These are phyloP conservation scores for Cercospora berteroae DNA, from an alignment of 2,329 filamentous ascomycete genomes.

Conservation along the genomic window DNA sequence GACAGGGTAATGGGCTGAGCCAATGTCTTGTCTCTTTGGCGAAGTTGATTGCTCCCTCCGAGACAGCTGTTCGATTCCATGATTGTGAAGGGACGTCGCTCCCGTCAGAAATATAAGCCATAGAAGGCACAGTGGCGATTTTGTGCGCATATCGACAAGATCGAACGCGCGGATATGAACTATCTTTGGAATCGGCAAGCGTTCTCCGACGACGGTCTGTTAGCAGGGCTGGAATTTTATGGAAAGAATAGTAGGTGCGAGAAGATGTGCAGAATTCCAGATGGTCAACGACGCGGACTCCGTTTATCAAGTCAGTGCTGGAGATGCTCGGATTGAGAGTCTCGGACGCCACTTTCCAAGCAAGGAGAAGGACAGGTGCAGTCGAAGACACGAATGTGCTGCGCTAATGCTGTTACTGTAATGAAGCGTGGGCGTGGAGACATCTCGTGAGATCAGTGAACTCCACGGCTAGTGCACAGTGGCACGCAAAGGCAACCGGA, in stretches of 20 bases:
- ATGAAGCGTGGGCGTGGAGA: not conserved
- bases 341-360: not conserved
- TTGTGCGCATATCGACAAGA: not conserved
- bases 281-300: not conserved
- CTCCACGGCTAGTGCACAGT: not conserved
- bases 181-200: not conserved
- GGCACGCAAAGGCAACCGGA: not conserved
- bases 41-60: not conserved
- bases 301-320: not conserved
- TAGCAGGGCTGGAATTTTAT: not conserved
- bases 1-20: conserved; percentile 26
- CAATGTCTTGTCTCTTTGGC: conserved; percentile 21
- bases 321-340: not conserved
- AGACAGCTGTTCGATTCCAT: conserved; percentile 22
- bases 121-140: not conserved
- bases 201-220: not conserved
- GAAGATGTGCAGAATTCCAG: not conserved
- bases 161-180: not conserved
- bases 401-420: not conserved
- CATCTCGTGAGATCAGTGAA: not conserved
- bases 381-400: not conserved
- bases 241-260: not conserved
- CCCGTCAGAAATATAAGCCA: not conserved
- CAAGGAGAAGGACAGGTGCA: not conserved
- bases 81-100: conserved; percentile 17